phyloP scores from a whole-genome alignment of 2,329 filamentous ascomycete species.

The Aspergillus awamori region DNA sequence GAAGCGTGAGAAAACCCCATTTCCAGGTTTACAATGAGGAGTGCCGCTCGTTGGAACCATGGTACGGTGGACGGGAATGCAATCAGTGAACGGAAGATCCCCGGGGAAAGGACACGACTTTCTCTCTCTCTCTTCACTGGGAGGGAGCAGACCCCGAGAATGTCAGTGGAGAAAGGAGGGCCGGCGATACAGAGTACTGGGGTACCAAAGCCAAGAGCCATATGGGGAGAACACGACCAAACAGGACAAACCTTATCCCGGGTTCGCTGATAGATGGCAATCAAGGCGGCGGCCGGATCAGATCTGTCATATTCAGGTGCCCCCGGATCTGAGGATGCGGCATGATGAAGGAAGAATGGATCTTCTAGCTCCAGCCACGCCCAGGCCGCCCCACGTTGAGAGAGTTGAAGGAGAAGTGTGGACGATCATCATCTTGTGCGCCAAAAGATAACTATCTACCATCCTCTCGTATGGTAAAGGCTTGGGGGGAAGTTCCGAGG shows the following conservation, averaged over 20 bases:
- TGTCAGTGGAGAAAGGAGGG: slow-evolving; percentile 1
- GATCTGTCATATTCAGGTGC: slow-evolving; percentile 10
- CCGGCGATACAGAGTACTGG: background rate
- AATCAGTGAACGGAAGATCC: slow-evolving; percentile 3
- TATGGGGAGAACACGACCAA: background rate
- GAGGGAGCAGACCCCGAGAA: background rate
- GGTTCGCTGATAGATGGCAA: background rate
- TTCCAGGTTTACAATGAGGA: background rate
- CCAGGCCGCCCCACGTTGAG: slow-evolving; percentile 5
- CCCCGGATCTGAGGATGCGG: slow-evolving; percentile 10
- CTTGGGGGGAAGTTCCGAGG: background rate
- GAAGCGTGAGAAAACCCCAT: slow-evolving; percentile 5
- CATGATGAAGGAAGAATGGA: slow-evolving; percentile 4
- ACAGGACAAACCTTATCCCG: background rate
- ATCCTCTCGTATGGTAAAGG: background rate
- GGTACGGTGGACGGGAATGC: slow-evolving; percentile 1
- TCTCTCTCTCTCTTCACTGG: background rate
- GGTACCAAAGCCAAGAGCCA: background rate
- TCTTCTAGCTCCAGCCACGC: slow-evolving; percentile 4
- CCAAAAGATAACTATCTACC: background rate
- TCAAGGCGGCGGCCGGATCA: background rate
- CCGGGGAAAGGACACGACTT: background rate
- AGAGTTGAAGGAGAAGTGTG: background rate
- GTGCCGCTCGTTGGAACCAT: background rate
- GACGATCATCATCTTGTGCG: background rate